Conservation (phyloP, 257 asterid species). For the Ilex asprella region DNA sequence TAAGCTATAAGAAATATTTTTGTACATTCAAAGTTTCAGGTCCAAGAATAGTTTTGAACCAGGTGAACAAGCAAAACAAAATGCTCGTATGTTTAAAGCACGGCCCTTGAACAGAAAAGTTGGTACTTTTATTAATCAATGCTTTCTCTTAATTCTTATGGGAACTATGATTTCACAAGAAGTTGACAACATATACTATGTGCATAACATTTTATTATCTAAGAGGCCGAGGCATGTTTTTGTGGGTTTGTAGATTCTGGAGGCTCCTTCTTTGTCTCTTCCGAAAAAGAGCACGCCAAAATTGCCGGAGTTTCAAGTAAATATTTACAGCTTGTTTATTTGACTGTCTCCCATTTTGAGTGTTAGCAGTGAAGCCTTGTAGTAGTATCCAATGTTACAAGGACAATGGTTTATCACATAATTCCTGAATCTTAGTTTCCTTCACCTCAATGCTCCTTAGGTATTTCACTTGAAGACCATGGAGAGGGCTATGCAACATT, state of each 20-base stretch:
- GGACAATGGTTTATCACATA: background rate
- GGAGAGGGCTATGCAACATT: conserved; percentile 52
- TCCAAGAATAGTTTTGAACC: conserved; percentile 47
- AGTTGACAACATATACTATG: conserved; percentile 3
- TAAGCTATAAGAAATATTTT: background rate
- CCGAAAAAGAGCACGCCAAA: conserved; percentile 37
- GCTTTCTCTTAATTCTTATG: background rate
- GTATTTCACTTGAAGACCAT: conserved; percentile 46
- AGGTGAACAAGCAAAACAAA: conserved; percentile 36
- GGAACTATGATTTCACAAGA: background rate
- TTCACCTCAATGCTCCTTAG: conserved; percentile 21
- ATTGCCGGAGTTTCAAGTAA: conserved; percentile 53
- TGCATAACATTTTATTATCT: background rate
- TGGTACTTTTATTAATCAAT: conserved; percentile 19
- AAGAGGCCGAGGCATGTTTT: background rate
- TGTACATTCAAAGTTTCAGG: conserved; percentile 27
- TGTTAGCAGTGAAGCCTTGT: background rate
- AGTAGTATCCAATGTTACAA: no score
- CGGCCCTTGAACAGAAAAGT: conserved; percentile 57
- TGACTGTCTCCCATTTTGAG: background rate
- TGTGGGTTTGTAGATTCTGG: conserved; percentile 26
- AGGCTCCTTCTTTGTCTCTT: conserved; percentile 27
- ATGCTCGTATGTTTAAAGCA: conserved; percentile 25
- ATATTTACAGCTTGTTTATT: conserved; percentile 2
- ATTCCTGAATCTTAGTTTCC: conserved; percentile 6